Conservation (phyloP, 75 land plant genomes). For the Gnetum montanum region DNA sequence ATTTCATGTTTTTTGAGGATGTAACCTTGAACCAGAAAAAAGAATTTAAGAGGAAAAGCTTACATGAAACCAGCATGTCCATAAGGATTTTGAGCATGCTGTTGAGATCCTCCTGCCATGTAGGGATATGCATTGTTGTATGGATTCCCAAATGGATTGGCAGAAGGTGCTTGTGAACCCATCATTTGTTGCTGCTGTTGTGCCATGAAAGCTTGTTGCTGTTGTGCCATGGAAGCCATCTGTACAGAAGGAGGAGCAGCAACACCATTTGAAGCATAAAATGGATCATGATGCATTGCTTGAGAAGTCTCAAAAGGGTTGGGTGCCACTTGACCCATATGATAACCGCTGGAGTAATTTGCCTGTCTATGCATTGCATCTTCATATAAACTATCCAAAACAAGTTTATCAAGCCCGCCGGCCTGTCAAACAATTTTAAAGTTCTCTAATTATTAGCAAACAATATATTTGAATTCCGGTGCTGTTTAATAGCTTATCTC, state of each 20-base stretch:
- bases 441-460: too few species aligned
- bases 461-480: too few species aligned
- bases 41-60: neutral
- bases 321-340: constrained; percentile 47
- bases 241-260: constrained; percentile 79
- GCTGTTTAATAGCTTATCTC: too few species aligned
- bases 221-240: constrained; percentile 86
- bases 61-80: constrained; percentile 6
- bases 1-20: too few species aligned
- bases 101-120: constrained; percentile 18
- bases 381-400: constrained; percentile 94
- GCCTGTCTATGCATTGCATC: constrained; percentile 69
- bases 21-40: too few species aligned
- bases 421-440: constrained; percentile 66
- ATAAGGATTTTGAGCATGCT: constrained; percentile 41
- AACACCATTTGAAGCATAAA: constrained; percentile 44
- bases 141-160: constrained; percentile 49
- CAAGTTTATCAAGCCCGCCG: constrained; percentile 89
- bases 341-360: constrained; percentile 39
- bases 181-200: constrained; percentile 85
- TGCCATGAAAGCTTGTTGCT: constrained; percentile 75
- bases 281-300: constrained; percentile 42
- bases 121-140: constrained; percentile 27
- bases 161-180: constrained; percentile 30
- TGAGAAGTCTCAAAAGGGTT: constrained; percentile 62